Evolutionary conservation across 805 yeast species (phyloP).

Genomic region (Sugiyamaella chiloensis): DNA sequence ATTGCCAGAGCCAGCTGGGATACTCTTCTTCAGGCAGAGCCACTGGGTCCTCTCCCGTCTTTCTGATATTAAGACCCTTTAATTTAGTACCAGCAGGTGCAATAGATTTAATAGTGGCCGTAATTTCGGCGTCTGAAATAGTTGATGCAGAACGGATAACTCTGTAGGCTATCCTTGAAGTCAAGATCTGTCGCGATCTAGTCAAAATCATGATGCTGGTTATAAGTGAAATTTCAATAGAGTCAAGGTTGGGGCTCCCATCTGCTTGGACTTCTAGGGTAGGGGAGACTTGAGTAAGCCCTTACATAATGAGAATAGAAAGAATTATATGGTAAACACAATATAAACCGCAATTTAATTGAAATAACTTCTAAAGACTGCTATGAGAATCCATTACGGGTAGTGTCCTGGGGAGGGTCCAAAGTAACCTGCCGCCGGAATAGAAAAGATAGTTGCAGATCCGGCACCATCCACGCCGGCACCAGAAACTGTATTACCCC

Average conservation of each 20-base stretch:
- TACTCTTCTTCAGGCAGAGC: slow-evolving; percentile 86
- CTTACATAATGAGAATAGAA: too few species aligned
- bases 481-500: slow-evolving; percentile 42
- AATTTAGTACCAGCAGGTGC: slow-evolving; percentile 45
- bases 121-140: not conserved
- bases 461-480: slow-evolving; percentile 22
- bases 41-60: slow-evolving; percentile 80
- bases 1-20: slow-evolving; percentile 93
- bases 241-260: too few species aligned
- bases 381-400: slow-evolving; percentile 17
- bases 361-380: too few species aligned
- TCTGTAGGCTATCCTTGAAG: too few species aligned
- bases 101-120: slow-evolving; percentile 26
- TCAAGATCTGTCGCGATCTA: too few species aligned
- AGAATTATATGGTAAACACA: too few species aligned
- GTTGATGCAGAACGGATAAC: not conserved
- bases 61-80: slow-evolving; percentile 74
- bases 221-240: too few species aligned
- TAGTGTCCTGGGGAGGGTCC: slow-evolving; percentile 21
- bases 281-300: too few species aligned
- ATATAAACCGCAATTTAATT: too few species aligned
- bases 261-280: too few species aligned
- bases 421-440: slow-evolving; percentile 23
- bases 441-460: slow-evolving; percentile 5
- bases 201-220: too few species aligned